phyloP scores from a whole-genome alignment of 352 stramenopile genomes.

The Globisporangium camurandrum region DNA sequence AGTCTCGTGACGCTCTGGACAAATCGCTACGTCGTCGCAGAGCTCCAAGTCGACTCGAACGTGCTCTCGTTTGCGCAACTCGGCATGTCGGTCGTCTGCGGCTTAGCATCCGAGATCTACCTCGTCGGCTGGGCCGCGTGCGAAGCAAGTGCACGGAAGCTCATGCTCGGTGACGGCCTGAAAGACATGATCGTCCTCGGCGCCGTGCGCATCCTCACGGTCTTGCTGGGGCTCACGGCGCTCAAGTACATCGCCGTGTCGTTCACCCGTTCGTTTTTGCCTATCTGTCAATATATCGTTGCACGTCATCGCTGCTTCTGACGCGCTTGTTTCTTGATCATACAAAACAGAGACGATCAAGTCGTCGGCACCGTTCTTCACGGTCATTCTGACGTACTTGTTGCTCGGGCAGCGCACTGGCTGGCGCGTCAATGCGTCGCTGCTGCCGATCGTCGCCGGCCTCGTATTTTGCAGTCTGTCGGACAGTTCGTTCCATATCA shows the following conservation, averaged over 20 bases:
- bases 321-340: not conserved
- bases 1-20: slow-evolving; percentile 80
- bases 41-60: slow-evolving; percentile 72
- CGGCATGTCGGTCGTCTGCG: slow-evolving; percentile 71
- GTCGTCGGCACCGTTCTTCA: slow-evolving; percentile 88
- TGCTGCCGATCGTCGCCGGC: slow-evolving; percentile 83
- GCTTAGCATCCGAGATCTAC: slow-evolving; percentile 61
- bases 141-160: slow-evolving; percentile 35
- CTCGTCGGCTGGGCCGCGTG: slow-evolving; percentile 58
- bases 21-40: slow-evolving; percentile 74
- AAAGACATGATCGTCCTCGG: slow-evolving; percentile 84
- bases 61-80: slow-evolving; percentile 69
- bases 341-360: slow-evolving; percentile 89
- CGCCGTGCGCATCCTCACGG: slow-evolving; percentile 76
- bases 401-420: slow-evolving; percentile 78
- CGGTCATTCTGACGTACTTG: slow-evolving; percentile 81
- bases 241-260: slow-evolving; percentile 90
- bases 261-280: slow-evolving; percentile 78
- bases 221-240: slow-evolving; percentile 85
- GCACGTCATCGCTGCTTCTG: not conserved
- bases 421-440: slow-evolving; percentile 74
- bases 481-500: slow-evolving; percentile 80
- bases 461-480: slow-evolving; percentile 84
- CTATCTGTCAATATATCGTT: no score
- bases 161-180: slow-evolving; percentile 47